phyloP scores from a whole-genome alignment of 2,329 filamentous ascomycete genomes.

The Septoria petroselini region DNA sequence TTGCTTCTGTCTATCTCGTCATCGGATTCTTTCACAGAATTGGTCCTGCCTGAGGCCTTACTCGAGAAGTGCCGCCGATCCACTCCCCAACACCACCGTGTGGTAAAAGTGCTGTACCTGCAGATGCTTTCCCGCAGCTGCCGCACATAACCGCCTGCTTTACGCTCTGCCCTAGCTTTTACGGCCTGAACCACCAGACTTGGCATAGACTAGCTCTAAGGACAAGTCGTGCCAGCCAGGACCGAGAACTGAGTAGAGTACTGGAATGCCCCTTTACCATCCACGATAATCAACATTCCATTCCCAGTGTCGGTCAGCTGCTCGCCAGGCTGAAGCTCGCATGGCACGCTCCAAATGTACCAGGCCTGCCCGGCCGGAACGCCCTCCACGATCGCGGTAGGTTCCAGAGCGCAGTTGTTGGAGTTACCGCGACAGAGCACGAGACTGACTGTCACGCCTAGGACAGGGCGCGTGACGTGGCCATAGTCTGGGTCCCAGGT shows the following conservation, averaged over 20 bases:
- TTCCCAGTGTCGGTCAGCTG: slow-evolving; percentile 13
- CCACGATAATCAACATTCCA: slow-evolving; percentile 23
- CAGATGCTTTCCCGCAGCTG: too few relatives aligned
- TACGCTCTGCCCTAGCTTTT: too few relatives aligned
- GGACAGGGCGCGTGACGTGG: neutral
- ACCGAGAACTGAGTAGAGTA: slow-evolving; percentile 22
- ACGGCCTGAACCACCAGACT: too few relatives aligned
- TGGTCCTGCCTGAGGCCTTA: too few relatives aligned
- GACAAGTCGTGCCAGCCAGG: neutral
- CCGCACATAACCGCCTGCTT: too few relatives aligned
- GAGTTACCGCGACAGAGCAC: slow-evolving; percentile 20
- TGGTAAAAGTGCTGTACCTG: too few relatives aligned
- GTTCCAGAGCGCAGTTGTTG: slow-evolving; percentile 11
- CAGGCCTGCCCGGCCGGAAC: slow-evolving; percentile 1
- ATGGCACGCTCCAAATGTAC: slow-evolving; percentile 18
- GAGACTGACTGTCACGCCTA: slow-evolving; percentile 12
- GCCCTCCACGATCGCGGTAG: slow-evolving; percentile 8
- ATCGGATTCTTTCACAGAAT: too few relatives aligned
- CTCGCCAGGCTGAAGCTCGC: slow-evolving; percentile 10
- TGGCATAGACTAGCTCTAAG: too few relatives aligned
- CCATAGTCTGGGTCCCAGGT: slow-evolving; percentile 16
- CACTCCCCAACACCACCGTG: too few relatives aligned
- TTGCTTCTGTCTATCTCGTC: too few relatives aligned
- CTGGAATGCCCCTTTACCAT: slow-evolving; percentile 19
- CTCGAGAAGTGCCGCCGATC: too few relatives aligned